These are phyloP conservation scores for Graphilbum fragrans DNA, from an alignment of 2,329 filamentous ascomycete genomes.

Conservation along the genomic window DNA sequence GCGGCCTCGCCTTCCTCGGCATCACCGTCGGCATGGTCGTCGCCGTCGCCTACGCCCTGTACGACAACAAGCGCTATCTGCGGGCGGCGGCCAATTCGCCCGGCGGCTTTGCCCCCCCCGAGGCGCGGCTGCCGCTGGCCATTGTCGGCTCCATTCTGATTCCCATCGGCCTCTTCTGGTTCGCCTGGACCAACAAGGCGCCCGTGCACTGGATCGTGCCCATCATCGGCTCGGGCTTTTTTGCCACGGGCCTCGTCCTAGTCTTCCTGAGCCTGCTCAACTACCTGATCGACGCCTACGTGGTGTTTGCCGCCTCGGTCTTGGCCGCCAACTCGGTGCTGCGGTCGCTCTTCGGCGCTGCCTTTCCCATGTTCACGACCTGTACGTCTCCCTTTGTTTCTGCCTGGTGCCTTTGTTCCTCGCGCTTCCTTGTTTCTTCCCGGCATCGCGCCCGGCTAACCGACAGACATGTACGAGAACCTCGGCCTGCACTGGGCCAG, in stretches of 20 bases:
- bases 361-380: constrained; percentile 61
- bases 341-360: constrained; percentile 58
- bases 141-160: constrained; percentile 51
- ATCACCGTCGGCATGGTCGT: constrained; percentile 54
- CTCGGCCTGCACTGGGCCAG: constrained; percentile 68
- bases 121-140: constrained; percentile 50
- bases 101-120: constrained; percentile 48
- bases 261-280: constrained; percentile 56
- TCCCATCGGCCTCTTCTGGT: constrained; percentile 55
- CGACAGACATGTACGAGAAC: constrained; percentile 34
- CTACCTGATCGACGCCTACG: constrained; percentile 59
- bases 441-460: too few relatives aligned
- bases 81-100: constrained; percentile 26
- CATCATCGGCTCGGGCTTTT: constrained; percentile 24
- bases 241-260: constrained; percentile 37
- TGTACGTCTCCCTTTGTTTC: constrained; percentile 9
- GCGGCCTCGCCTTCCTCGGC: constrained; percentile 55
- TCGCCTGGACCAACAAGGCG: constrained; percentile 52
- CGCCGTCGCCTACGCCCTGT: constrained; percentile 42
- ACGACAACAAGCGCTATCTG: constrained; percentile 42
- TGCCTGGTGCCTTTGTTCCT: too few relatives aligned
- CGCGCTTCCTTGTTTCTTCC: background rate
- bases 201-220: constrained; percentile 20
- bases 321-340: constrained; percentile 62
- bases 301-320: constrained; percentile 65